Base-by-base conservation (phyloP, 2,329 filamentous ascomycete species). In the Cadophora luteo-olivacea region DNA sequence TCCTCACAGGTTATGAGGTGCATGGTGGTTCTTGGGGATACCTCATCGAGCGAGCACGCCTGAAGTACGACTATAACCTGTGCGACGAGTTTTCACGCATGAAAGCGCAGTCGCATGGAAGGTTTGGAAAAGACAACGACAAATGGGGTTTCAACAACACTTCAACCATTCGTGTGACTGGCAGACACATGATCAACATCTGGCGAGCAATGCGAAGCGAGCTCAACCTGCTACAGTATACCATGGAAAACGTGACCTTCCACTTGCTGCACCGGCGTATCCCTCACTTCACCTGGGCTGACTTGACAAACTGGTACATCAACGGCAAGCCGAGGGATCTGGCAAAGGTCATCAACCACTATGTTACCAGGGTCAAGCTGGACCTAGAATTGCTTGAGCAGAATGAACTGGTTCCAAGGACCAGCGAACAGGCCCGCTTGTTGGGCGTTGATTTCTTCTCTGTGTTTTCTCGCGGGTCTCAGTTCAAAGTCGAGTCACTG, bases 401-500 rank as follows among this genome's bases (percentile, higher is more conserved):
- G 9, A 97, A 97, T 72, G 96, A 97, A 77, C 84, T 98, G 25
- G 89, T 98, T 48, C 84, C 94, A 1, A 87, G 95, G 65, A 98
- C 94, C 0, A 97, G 94, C 74, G 96, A 99, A 79, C 96, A 99
- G 79, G 96, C 96, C 9, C 90, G 96, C 12, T 83, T 99, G 12
- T 85, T 99, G 3, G 96, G 96, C 0, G 92, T 98, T 0, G 96
- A 99, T 80, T 99, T 99, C 82, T 97, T 95, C 79, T 97, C 94
- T 0, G 96, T 99, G 65, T 96, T 97, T 76, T 95, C 92, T 6
- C 88, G 96, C 65, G 96, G 96, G 19, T 98, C 94, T 0, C 96
- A 99, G 77, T 98, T 97, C 86, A 99, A 99, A 79, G 96, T 99
- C 51, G 96, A 99, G 80, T 97, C 95, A 0, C 90, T 97, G 75